Evolutionary conservation across 2,329 filamentous ascomycete species (phyloP), one percentile per base, ranked within the genome.

Genomic region (Delphinella strobiligena): DNA sequence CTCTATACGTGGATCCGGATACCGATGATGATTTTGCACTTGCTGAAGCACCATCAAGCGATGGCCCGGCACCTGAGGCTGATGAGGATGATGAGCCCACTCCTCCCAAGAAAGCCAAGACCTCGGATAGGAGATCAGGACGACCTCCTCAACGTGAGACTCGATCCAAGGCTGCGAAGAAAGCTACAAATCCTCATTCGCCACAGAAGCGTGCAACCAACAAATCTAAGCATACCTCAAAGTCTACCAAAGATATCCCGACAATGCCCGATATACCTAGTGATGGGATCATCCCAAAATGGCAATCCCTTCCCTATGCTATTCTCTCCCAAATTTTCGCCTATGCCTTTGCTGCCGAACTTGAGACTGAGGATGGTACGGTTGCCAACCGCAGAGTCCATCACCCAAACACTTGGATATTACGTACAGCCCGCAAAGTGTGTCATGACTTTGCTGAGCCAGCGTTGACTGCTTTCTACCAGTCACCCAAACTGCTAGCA

Each of bases 401-500:
- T 11, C 34, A 37, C 4, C 39, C 39, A 5, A 41, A 41, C 12
- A 46, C 50, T 7, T 61, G 59, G 59, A 45, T 61, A 5, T 38
- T 59, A 32, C 50, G 50, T 31, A 41, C 54, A 8, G 55, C 59
- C 12, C 45, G 52, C 10, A 53, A 45, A 7, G 39, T 47, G 4
- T 60, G 58, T 47, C 53, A 53, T 16, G 50, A 53, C 14, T 58
- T 61, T 42, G 49, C 52, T 4, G 43, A 51, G 24, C 55, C 59
- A 12, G 57, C 59, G 8, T 46, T 61, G n/a, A 57, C 60, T 34
- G 55, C 56, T 9, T 58, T 52, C 40, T 61, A 61, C 41, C 44
- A 50, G 15, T 47, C 50, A 24, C 59, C 59, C 15, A 42, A 48
- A 1, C 44, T 60, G 17, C 43, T 49, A 19, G 51, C 47, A n/a